Evolutionary conservation across 306 rosid species (phyloP).

Genomic region (Echinosophora koreensis): DNA sequence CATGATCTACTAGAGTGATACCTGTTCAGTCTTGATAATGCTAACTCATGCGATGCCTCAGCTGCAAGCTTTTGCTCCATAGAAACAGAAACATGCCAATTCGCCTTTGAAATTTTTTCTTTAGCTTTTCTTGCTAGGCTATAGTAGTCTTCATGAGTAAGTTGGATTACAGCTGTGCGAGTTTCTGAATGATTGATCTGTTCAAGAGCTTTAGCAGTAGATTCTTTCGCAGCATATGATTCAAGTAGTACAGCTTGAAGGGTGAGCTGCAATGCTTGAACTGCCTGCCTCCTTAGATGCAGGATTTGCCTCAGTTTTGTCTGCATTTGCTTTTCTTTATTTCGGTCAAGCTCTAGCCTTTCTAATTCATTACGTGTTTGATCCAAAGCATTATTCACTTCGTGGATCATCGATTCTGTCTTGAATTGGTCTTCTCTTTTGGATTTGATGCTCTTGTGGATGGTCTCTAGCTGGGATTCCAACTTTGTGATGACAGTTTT

Average conservation of each 20-base stretch:
- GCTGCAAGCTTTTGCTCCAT: conserved; percentile 57
- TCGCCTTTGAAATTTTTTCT: conserved; percentile 52
- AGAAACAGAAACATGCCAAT: conserved; percentile 45
- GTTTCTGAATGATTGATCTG: conserved; percentile 48
- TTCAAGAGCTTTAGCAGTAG: conserved; percentile 51
- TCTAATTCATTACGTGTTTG: conserved; percentile 46
- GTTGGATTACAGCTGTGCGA: conserved; percentile 39
- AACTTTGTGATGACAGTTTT: conserved; percentile 39
- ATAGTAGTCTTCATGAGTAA: conserved; percentile 55
- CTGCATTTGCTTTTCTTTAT: conserved; percentile 41
- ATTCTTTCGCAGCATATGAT: conserved; percentile 51
- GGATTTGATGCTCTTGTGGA: conserved; percentile 45
- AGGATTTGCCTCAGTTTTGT: conserved; percentile 44
- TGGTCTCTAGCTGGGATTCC: conserved; percentile 52
- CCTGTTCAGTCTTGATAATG: conserved; percentile 53
- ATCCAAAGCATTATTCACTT: conserved; percentile 49
- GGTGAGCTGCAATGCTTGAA: conserved; percentile 51
- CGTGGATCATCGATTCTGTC: conserved; percentile 47
- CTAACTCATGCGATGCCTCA: conserved; percentile 48
- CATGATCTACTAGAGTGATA: conserved; percentile 35
- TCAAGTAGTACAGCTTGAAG: conserved; percentile 60
- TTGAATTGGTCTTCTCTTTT: conserved; percentile 51
- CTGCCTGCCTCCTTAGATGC: conserved; percentile 50
- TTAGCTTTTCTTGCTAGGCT: conserved; percentile 51
- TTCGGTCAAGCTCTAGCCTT: conserved; percentile 42